These are phyloP conservation scores for Plasmodium gallinaceum DNA, from an alignment of 169 alveolate genomes.

Conservation along the genomic window DNA sequence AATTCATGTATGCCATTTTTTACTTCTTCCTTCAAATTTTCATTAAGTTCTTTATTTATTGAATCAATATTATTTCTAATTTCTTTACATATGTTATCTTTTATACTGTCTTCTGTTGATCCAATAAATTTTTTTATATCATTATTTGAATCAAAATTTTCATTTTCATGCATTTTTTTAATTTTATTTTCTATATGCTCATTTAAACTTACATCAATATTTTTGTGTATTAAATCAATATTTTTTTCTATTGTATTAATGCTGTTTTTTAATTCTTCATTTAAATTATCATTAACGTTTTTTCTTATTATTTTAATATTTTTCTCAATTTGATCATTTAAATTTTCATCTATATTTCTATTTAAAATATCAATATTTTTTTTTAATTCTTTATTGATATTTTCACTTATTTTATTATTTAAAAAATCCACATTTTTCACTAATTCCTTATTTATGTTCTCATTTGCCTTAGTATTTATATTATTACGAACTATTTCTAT, in stretches of 20 bases:
- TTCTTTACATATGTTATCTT: not conserved
- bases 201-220: not conserved
- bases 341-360: slow-evolving; percentile 53
- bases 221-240: slow-evolving; percentile 5
- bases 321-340: slow-evolving; percentile 38
- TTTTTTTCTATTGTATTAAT: slow-evolving; percentile 9
- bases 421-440: slow-evolving; percentile 15
- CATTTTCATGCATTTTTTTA: not conserved
- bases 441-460: slow-evolving; percentile 20
- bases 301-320: not conserved
- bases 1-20: slow-evolving; percentile 8
- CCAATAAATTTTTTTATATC: not conserved
- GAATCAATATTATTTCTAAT: not conserved
- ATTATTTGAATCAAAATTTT: not conserved
- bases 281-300: slow-evolving; percentile 2
- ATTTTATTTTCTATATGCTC: not conserved
- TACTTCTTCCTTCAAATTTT: slow-evolving; percentile 12
- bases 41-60: not conserved
- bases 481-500: slow-evolving; percentile 21
- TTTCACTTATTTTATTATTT: slow-evolving; percentile 30
- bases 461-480: slow-evolving; percentile 15
- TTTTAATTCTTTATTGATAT: slow-evolving; percentile 34
- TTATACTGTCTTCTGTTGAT: not conserved
- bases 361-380: slow-evolving; percentile 26
- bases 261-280: slow-evolving; percentile 16